Evolutionary conservation across 768 basidiomycete species (phyloP).

Genomic region (Amanita jacksonii): DNA sequence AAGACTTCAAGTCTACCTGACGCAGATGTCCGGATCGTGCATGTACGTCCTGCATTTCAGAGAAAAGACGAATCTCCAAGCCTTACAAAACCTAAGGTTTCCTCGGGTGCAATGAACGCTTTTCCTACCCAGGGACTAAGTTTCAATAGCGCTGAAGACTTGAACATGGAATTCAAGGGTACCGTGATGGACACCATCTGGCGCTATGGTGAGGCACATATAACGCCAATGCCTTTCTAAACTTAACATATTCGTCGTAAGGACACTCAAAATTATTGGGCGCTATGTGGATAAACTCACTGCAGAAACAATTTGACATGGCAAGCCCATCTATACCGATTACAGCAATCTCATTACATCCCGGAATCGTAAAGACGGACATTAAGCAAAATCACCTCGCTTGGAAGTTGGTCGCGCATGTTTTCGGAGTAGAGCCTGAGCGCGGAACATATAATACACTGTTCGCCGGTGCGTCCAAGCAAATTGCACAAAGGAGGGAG

Average conservation of each 20-base stretch:
- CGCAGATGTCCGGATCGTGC: slow-evolving; percentile 53
- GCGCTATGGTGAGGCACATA: slow-evolving; percentile 22
- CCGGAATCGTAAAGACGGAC: slow-evolving; percentile 28
- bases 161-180: slow-evolving; percentile 26
- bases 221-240: neutral
- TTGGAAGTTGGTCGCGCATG: slow-evolving; percentile 6
- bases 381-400: slow-evolving; percentile 10
- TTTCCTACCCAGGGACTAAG: slow-evolving; percentile 13
- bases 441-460: slow-evolving; percentile 27
- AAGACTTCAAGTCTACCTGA: slow-evolving; percentile 35
- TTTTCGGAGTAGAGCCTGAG: slow-evolving; percentile 14
- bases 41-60: slow-evolving; percentile 26
- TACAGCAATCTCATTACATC: slow-evolving; percentile 30
- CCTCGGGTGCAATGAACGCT: slow-evolving; percentile 19
- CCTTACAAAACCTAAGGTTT: slow-evolving; percentile 19
- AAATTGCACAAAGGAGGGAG: slow-evolving; percentile 20
- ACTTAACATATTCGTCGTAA: slow-evolving; percentile 15
- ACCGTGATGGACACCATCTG: slow-evolving; percentile 12
- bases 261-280: slow-evolving; percentile 43
- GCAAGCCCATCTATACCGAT: slow-evolving; percentile 21
- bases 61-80: neutral
- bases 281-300: slow-evolving; percentile 37
- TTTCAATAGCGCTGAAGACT: slow-evolving; percentile 24
- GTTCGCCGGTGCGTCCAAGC: slow-evolving; percentile 30
- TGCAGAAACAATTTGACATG: slow-evolving; percentile 38